A percentile compares a stretch with the other conserved stretches of the same genome.
phyloP scores from a whole-genome alignment of 2,329 filamentous ascomycete genomes.

The Pyrenophora graminea region DNA sequence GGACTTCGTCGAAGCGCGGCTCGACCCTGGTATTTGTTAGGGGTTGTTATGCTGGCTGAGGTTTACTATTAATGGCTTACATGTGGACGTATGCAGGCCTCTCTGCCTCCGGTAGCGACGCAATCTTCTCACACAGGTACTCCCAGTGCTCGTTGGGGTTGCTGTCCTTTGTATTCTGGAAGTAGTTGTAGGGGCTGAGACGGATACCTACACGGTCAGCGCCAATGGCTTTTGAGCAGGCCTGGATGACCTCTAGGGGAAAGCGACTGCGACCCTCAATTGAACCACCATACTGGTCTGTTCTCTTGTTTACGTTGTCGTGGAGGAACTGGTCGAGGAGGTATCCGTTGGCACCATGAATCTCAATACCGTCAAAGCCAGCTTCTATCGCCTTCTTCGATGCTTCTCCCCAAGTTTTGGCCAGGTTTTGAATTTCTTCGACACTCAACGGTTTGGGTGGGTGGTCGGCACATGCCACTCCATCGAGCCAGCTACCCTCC shows the following conservation, averaged over 20 bases:
- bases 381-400: slow-evolving; percentile 45
- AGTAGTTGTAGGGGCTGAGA: slow-evolving; percentile 44
- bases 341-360: slow-evolving; percentile 50
- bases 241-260: slow-evolving; percentile 57
- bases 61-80: slow-evolving; percentile 20
- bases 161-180: slow-evolving; percentile 50
- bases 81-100: slow-evolving; percentile 43
- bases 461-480: slow-evolving; percentile 43
- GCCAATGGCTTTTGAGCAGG: slow-evolving; percentile 40
- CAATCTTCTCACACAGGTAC: slow-evolving; percentile 50
- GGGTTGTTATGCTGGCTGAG: background rate
- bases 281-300: slow-evolving; percentile 57
- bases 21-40: slow-evolving; percentile 36
- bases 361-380: slow-evolving; percentile 49
- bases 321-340: slow-evolving; percentile 59
- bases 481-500: slow-evolving; percentile 47
- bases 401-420: slow-evolving; percentile 47
- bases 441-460: slow-evolving; percentile 44
- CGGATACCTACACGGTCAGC: slow-evolving; percentile 40
- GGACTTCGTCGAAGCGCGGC: slow-evolving; percentile 45
- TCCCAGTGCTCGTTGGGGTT: slow-evolving; percentile 53
- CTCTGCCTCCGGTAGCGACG: slow-evolving; percentile 33
- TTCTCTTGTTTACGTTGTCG: slow-evolving; percentile 55
- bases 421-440: slow-evolving; percentile 47
- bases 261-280: slow-evolving; percentile 61